Conservation (phyloP, 192 early-diverging fungal species). For the Gonapodya prolifera region DNA sequence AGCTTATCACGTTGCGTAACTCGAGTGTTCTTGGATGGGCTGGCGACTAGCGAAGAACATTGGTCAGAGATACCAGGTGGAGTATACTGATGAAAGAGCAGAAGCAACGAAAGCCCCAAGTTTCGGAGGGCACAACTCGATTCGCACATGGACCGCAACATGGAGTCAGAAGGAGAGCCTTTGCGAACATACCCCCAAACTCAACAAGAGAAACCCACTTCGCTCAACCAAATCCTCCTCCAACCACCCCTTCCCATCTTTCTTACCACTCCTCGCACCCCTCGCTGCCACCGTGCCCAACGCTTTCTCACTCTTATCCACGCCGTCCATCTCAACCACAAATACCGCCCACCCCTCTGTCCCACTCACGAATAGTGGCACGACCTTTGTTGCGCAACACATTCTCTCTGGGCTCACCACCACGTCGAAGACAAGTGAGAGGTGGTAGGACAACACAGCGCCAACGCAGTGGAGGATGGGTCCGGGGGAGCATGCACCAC, state of each 20-base stretch:
- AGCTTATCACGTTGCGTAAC: too few relatives aligned
- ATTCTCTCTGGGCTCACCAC: not conserved
- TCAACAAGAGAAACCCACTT: not conserved
- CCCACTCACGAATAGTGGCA: not conserved
- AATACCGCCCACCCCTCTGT: not conserved
- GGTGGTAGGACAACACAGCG: not conserved
- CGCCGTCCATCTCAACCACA: not conserved
- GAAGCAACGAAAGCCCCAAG: too few relatives aligned
- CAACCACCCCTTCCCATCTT: not conserved
- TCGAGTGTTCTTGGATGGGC: too few relatives aligned
- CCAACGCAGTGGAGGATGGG: not conserved
- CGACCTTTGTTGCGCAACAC: not conserved
- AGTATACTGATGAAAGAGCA: too few relatives aligned
- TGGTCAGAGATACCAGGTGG: too few relatives aligned
- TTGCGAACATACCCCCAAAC: too few relatives aligned
- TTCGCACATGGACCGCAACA: too few relatives aligned
- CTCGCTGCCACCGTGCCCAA: not conserved
- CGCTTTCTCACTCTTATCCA: not conserved
- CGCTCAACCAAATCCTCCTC: not conserved
- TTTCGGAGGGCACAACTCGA: too few relatives aligned
- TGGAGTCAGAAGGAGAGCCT: too few relatives aligned
- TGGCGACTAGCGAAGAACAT: too few relatives aligned
- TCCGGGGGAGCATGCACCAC: not conserved
- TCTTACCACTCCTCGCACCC: not conserved
- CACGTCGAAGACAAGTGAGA: not conserved